Evolutionary conservation across 2,329 filamentous ascomycete genomes (phyloP).

Genomic region (Hypomyces rosellus): DNA sequence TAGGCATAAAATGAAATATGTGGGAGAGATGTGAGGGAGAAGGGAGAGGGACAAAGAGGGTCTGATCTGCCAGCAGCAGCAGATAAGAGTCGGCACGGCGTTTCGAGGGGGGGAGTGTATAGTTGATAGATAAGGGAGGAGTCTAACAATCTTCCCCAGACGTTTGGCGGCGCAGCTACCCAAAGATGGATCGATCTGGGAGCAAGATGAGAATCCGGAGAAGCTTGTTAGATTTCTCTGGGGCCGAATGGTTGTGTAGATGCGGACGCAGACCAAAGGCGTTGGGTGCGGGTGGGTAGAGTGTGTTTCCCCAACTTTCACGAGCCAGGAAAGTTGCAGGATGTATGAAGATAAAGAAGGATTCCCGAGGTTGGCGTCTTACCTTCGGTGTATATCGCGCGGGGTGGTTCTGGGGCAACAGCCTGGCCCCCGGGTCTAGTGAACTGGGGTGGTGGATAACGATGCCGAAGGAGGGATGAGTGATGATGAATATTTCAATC

Average conservation of each 20-base stretch:
- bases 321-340: slow-evolving; percentile 8
- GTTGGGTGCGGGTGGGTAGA: slow-evolving; percentile 1
- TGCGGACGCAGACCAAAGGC: slow-evolving; percentile 4
- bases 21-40: background rate
- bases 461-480: background rate
- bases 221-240: background rate
- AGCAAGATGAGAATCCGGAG: background rate
- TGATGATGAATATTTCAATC: no score
- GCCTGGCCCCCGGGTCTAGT: background rate
- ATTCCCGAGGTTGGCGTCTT: slow-evolving; percentile 9
- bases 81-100: no score
- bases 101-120: background rate
- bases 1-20: background rate
- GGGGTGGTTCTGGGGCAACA: slow-evolving; percentile 2
- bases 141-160: background rate
- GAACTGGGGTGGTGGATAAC: background rate
- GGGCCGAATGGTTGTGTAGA: background rate
- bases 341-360: slow-evolving; percentile 8
- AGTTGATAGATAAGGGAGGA: background rate
- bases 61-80: background rate
- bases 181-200: slow-evolving; percentile 1
- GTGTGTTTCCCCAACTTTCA: slow-evolving; percentile 12
- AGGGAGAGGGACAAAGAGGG: background rate
- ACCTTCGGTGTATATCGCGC: slow-evolving; percentile 1
- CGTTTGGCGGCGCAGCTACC: background rate